Base-by-base conservation (phyloP, 352 stramenopile genomes). In the Phytophthora tentaculata region DNA sequence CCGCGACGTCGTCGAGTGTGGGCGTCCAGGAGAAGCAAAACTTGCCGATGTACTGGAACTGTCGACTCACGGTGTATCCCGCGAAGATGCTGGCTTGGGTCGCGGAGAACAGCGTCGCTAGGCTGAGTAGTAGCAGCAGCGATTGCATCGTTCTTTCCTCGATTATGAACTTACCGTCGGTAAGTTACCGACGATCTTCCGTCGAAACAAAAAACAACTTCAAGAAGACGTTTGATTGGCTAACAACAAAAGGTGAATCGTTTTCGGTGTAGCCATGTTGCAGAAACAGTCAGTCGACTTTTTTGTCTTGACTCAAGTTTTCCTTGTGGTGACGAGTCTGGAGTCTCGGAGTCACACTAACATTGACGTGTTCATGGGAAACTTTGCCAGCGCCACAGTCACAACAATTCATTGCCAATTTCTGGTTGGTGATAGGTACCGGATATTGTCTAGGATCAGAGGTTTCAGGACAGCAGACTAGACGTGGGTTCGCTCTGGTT, bases 21-120 rank as follows among this genome's bases (percentile, higher is more conserved):
- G 72, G 67, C 50, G 68, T 80, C 67, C 71, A 93, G 14, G 77
- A 82, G 77, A 92, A 95, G 73, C 84, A 93, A 72, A 93, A 95
- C 71, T 92, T 92, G 76, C 83, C 85, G 32, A 92, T 73, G 67
- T 87, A 92, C 58, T 90, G 76, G 69, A 90, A 93, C 72, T 95
- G 83, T 10, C 77, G 73, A 43, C 78, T 80, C 20, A 92, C 72
- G 5, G 81, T 80, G 61, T 90, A 92, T 17, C 84, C 84, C 22
- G 84, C 79, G 58, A 70, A 79, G 43, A 90, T 63, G 51, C 76
- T 86, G 20, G 71, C 84, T 16, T 62, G 56, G 0, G 51, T 37
- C 3, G 49, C 45, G 22, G 35, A 62, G 8, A 62, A 19, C 13
- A 60, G 26, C 20, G 50, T 12, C 26, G 16, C 13, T 0, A 71